phyloP scores from a whole-genome alignment of 1,284 basidiomycete species.

The Apiotrichum veenhuisii region DNA sequence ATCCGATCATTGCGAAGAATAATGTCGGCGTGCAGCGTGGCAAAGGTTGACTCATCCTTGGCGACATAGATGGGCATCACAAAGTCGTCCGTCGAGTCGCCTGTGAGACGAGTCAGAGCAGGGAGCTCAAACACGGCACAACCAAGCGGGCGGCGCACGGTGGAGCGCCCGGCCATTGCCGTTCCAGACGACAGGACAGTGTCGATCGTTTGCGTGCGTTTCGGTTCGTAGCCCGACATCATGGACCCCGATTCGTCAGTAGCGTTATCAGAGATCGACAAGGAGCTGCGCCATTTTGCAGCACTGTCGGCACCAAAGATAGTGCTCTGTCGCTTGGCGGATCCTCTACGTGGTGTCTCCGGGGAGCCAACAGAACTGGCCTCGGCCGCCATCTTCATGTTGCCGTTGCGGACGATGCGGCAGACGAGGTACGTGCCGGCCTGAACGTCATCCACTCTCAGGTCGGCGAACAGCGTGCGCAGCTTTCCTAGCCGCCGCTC shows the following conservation, averaged over 20 bases:
- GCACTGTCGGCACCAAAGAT: constrained; percentile 9
- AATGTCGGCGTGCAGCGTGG: constrained; percentile 92
- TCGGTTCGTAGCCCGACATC: constrained; percentile 37
- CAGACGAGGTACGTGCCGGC: constrained; percentile 83
- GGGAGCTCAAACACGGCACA: constrained; percentile 87
- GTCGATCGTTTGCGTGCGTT: constrained; percentile 30
- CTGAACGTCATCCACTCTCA: constrained; percentile 77
- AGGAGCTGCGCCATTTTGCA: constrained; percentile 19
- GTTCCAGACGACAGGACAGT: constrained; percentile 18
- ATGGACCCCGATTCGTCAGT: constrained; percentile 46
- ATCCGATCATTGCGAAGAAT: constrained; percentile 74
- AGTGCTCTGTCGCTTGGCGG: constrained; percentile 12
- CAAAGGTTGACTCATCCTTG: constrained; percentile 77
- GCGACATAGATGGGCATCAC: constrained; percentile 87
- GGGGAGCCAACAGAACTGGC: constrained; percentile 52
- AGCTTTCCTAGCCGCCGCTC: constrained; percentile 54
- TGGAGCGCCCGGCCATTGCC: constrained; percentile 21
- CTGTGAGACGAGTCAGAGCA: constrained; percentile 59
- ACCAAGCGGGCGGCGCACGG: constrained; percentile 81
- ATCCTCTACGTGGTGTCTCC: constrained; percentile 9
- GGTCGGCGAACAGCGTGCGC: constrained; percentile 82
- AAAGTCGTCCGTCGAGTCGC: constrained; percentile 58
- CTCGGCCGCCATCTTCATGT: constrained; percentile 67
- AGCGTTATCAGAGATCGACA: constrained; percentile 27
- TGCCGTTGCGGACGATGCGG: constrained; percentile 81